Conservation (phyloP, 495 filamentous ascomycete species). For the Chaetomidium leptoderma region DNA sequence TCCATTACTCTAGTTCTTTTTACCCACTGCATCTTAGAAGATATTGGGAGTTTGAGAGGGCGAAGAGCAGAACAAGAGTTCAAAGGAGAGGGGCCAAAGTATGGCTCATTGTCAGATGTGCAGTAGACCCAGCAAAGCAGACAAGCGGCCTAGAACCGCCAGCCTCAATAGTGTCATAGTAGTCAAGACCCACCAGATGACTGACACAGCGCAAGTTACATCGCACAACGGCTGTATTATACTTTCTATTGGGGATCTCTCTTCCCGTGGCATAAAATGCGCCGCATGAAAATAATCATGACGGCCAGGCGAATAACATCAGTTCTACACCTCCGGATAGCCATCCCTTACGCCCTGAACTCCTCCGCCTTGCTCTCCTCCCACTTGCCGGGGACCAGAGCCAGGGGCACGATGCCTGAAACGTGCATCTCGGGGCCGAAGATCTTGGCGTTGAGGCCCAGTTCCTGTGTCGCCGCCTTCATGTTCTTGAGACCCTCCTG, state of each 20-base stretch:
- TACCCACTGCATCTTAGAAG: too few relatives aligned
- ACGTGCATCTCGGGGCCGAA: conserved; percentile 96
- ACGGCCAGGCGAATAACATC: conserved; percentile 7
- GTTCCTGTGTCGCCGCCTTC: conserved; percentile 89
- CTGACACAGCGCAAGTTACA: too few relatives aligned
- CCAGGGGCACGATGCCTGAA: conserved; percentile 60
- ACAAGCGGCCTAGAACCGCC: too few relatives aligned
- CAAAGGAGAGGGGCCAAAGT: too few relatives aligned
- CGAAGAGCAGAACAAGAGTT: too few relatives aligned
- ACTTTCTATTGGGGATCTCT: conserved; percentile 12
- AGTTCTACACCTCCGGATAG: neutral
- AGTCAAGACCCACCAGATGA: too few relatives aligned
- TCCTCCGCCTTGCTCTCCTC: conserved; percentile 51
- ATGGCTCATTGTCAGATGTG: too few relatives aligned
- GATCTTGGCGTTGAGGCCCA: conserved; percentile 90
- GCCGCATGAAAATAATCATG: conserved; percentile 12
- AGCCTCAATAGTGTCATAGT: too few relatives aligned
- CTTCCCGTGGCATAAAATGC: conserved; percentile 8
- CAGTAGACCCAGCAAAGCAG: too few relatives aligned
- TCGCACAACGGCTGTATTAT: conserved; percentile 15
- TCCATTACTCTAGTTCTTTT: too few relatives aligned
- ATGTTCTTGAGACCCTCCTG: conserved; percentile 99
- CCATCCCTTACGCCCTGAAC: conserved; percentile 46
- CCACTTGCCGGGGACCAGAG: conserved; percentile 53
- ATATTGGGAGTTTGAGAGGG: too few relatives aligned